Evolutionary conservation across 192 early-diverging fungal genomes (phyloP), one percentile per base, ranked within the genome.

Genomic region (Mortierella alpina): DNA sequence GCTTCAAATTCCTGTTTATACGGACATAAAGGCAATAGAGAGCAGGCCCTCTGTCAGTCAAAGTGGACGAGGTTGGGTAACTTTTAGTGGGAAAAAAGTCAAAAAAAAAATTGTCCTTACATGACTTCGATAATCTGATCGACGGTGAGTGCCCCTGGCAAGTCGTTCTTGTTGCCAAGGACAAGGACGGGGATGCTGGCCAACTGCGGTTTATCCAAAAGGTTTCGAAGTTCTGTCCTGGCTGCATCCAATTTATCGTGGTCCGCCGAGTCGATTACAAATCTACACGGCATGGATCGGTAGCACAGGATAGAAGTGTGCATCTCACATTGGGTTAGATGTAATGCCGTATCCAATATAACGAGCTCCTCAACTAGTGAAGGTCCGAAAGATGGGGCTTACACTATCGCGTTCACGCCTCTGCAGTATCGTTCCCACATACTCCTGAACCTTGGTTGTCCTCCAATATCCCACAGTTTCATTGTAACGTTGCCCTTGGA

Each of bases 391-490:
- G 54, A 52, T 8, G 22, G 10, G 48, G 68, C 93, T 81, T 87
- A 96, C 92, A 99, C 97, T 70, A 99, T 99, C 5, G 97, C 95
- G 75, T 99, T 97, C 46, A 99, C 98, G 45, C 97, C 96, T 83
- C 92, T 83, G 69, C 92, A 93, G 77, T 93, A 94, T 72, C 92
- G 82, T 70, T 93, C 92, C 92, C 98, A 99, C 97, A 99, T 99
- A 83, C 92, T 95, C 55, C 98, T 83, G 86, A 99, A 98, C 68
- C 98, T 86, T 55, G 97, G 94, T 81, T 99, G 98, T 11, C 98
- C 98, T 50, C 98, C 98, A 82, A 99, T 91, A 85, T 99, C 98
- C 98, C 98, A 99, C 66, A 99, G 85, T 82, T 99, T 98, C 96
- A 99, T 98, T 15, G 93, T 95, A 42, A 99, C 96, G 57, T 94